These are phyloP conservation scores for Lactarius sp. DNA, from an alignment of 768 basidiomycete genomes.

Conservation along the genomic window DNA sequence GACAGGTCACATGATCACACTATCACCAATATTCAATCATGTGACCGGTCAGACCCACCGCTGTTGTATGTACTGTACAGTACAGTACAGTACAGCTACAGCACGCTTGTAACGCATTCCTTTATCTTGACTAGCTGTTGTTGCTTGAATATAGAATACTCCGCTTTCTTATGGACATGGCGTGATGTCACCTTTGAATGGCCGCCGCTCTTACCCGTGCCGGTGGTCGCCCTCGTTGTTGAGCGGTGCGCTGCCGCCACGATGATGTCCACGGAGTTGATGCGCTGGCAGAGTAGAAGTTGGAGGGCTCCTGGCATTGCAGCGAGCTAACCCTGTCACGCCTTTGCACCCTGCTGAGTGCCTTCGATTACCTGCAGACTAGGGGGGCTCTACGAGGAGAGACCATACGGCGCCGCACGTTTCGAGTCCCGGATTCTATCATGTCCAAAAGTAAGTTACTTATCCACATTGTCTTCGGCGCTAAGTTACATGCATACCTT, in stretches of 20 bases:
- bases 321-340: neutral
- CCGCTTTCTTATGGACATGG: neutral
- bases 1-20: too few species aligned
- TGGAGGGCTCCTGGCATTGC: conserved; percentile 63
- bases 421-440: conserved; percentile 44
- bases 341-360: neutral
- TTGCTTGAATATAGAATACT: neutral
- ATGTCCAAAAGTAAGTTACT: conserved; percentile 56
- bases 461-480: neutral
- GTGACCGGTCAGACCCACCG: too few species aligned
- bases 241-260: neutral
- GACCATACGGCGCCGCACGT: conserved; percentile 57
- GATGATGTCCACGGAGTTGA: conserved; percentile 18
- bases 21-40: too few species aligned
- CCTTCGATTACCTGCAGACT: neutral
- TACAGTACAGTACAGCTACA: too few species aligned
- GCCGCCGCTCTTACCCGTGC: too few species aligned
- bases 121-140: neutral
- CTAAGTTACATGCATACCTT: conserved; percentile 43
- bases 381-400: conserved; percentile 31
- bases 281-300: conserved; percentile 29
- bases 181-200: neutral
- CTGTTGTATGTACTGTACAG: too few species aligned
- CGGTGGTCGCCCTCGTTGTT: neutral
- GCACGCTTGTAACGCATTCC: neutral